Base-by-base conservation (phyloP, 164 flowering plant genomes). In the Chimonanthus salicifolius region DNA sequence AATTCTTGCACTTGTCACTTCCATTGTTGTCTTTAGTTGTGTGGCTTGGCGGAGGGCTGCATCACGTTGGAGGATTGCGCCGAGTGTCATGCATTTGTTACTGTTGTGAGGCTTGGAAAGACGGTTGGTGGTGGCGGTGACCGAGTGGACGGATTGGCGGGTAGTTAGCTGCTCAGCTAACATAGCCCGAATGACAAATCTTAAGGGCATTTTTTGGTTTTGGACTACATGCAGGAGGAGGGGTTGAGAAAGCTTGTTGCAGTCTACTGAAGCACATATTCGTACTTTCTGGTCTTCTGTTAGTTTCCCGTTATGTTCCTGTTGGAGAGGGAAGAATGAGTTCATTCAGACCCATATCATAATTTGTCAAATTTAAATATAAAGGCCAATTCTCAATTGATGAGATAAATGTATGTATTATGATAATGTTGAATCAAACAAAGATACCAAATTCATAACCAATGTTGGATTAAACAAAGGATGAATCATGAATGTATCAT, bases 141-240 rank as follows among this genome's bases (percentile, higher is more conserved):
- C 68, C 7, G 81, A 67, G 74, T 75, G 5, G 72, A 89, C 72
- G 64, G 90, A 75, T 78, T 77, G 85, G 50, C 96, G 92, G 18
- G 94, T 84, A 82, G 83, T 85, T 74, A 89, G 84, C 75, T 92
- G 98, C 78, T 90, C 92, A 4, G 83, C 80, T 62, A 92, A 74
- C 98, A 92, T 90, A 74, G 97, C 96, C 72, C 88, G 91, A 72
- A 94, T 87, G 2, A 90, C 74, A 73, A 94, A 88, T 45, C 93
- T 71, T 6, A 94, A 74, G 3, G 98, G 97, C 92, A 94, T 86
- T 63, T 80, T 72, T 0, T 92, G 93, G 85, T 92, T 92, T 68
- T 90, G 94, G 3, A 94, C 92, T 2, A 91, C 90, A 49, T 89
- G 92, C 68, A 87, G 51, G 15, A 92, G 85, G 70, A 80, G 60